These are phyloP conservation scores for Phytophthora fragariae DNA, from an alignment of 352 stramenopile species.

Conservation along the genomic window DNA sequence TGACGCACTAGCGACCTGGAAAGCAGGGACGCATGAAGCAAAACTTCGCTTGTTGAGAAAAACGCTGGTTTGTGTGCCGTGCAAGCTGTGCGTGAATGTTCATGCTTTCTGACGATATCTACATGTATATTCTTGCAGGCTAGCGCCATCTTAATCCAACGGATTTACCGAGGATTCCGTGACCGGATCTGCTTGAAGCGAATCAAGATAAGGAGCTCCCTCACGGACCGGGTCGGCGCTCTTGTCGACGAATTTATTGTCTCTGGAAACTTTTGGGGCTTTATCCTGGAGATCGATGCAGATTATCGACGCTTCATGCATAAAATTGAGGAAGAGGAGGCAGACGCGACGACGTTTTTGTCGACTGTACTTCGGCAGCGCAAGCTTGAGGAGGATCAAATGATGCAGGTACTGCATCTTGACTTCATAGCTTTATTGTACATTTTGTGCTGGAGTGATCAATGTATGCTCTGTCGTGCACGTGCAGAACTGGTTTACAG, in stretches of 20 bases:
- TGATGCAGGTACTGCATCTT: slow-evolving; percentile 56
- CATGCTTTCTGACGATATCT: slow-evolving; percentile 7
- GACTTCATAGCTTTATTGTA: not conserved
- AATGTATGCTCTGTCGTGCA: not conserved
- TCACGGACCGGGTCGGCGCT: slow-evolving; percentile 50
- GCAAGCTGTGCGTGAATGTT: not conserved
- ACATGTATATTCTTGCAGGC: slow-evolving; percentile 6
- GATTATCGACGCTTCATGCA: slow-evolving; percentile 62
- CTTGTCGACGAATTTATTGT: slow-evolving; percentile 60
- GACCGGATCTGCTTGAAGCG: slow-evolving; percentile 55
- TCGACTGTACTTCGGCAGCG: slow-evolving; percentile 55
- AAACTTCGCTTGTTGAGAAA: slow-evolving; percentile 35
- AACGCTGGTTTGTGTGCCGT: slow-evolving; percentile 14
- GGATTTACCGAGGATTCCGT: slow-evolving; percentile 58
- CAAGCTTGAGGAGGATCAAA: slow-evolving; percentile 55
- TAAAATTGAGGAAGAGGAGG: slow-evolving; percentile 51
- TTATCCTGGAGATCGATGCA: slow-evolving; percentile 67
- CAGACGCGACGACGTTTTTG: slow-evolving; percentile 61
- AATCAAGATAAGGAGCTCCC: slow-evolving; percentile 39
- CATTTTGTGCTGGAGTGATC: not conserved
- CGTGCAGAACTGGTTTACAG: slow-evolving; percentile 58
- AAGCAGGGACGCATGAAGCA: slow-evolving; percentile 26
- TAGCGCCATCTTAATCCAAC: slow-evolving; percentile 54
- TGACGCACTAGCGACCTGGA: slow-evolving; percentile 44
- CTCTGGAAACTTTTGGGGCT: slow-evolving; percentile 65